A percentile compares a stretch with the other conserved stretches of the same genome.
phyloP scores from a whole-genome alignment of 176 grass and related monocot species.

The Paspalum notatum region DNA sequence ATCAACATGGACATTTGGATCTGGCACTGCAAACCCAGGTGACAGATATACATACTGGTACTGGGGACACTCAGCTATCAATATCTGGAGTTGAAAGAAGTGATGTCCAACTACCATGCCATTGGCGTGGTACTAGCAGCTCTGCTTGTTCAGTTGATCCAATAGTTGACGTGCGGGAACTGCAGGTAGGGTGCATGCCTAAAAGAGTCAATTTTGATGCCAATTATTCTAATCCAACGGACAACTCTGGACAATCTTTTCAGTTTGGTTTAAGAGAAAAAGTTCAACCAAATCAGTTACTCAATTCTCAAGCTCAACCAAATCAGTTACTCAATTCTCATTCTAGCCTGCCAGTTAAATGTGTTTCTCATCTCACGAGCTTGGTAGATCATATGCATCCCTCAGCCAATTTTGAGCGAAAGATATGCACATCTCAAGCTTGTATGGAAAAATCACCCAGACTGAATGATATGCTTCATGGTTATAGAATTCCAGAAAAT shows the following conservation, averaged over 20 bases:
- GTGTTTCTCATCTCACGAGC: conserved; percentile 31
- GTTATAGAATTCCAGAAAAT: conserved; percentile 38
- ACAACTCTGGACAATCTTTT: conserved; percentile 27
- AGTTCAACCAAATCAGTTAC: conserved; percentile 30
- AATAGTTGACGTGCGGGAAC: conserved; percentile 16
- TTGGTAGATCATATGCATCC: conserved; percentile 18
- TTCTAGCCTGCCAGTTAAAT: conserved; percentile 5
- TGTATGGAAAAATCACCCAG: conserved; percentile 22
- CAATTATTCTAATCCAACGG: conserved; percentile 34
- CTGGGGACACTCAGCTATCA: conserved; percentile 8
- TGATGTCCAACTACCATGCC: conserved; percentile 25
- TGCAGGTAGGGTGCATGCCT: conserved; percentile 13
- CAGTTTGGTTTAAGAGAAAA: conserved; percentile 37
- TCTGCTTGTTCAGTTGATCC: conserved; percentile 22
- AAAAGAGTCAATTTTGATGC: conserved; percentile 48
- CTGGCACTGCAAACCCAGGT: conserved; percentile 18
- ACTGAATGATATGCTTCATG: conserved; percentile 30
- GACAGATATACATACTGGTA: conserved; percentile 8
- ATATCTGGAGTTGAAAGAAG: conserved; percentile 33
- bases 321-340: conserved; percentile 19
- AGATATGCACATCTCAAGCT: conserved; percentile 23
- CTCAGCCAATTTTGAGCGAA: conserved; percentile 2
- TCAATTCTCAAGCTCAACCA: too few species aligned
- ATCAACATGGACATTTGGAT: conserved; percentile 42
- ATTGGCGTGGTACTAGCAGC: background rate